phyloP scores from a whole-genome alignment of 2,329 filamentous ascomycete genomes.

The Fusarium caatingaense region DNA sequence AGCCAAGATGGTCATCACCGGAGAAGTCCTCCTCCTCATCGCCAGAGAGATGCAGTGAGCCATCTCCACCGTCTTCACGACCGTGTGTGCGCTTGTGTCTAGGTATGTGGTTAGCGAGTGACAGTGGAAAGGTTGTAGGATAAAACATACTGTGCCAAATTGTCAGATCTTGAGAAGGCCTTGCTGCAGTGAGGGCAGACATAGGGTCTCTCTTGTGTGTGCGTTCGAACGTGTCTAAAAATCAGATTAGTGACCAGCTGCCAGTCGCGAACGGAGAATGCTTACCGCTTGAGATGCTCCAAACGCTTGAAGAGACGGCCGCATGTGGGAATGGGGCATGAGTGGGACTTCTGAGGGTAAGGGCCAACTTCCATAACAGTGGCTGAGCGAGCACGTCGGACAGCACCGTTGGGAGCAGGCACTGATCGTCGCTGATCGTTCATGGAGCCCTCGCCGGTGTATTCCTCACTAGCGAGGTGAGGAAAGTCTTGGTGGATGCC shows the following conservation, averaged over 20 bases:
- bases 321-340: conserved; percentile 98
- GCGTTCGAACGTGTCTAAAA: conserved; percentile 94
- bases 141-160: conserved; percentile 89
- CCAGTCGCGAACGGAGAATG: conserved; percentile 51
- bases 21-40: conserved; percentile 87
- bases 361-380: conserved; percentile 97
- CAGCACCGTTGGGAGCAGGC: conserved; percentile 78
- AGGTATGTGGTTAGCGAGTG: conserved; percentile 32
- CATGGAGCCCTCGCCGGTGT: conserved; percentile 62
- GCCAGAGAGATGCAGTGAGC: conserved; percentile 73
- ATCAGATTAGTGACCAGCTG: conserved; percentile 27
- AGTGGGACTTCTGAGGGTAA: conserved; percentile 97
- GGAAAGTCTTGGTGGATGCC: conserved; percentile 78
- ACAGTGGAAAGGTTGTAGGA: conserved; percentile 44
- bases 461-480: conserved; percentile 71
- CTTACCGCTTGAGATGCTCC: conserved; percentile 98
- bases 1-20: conserved; percentile 85
- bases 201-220: conserved; percentile 99
- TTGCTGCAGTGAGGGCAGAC: conserved; percentile 98
- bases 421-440: conserved; percentile 72
- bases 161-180: conserved; percentile 98
- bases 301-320: conserved; percentile 98
- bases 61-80: conserved; percentile 70
- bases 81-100: conserved; percentile 87
- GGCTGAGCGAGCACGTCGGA: conserved; percentile 90